phyloP scores from a whole-genome alignment of 225 moss, liverwort and hornwort species.

The Ulota crispa region DNA sequence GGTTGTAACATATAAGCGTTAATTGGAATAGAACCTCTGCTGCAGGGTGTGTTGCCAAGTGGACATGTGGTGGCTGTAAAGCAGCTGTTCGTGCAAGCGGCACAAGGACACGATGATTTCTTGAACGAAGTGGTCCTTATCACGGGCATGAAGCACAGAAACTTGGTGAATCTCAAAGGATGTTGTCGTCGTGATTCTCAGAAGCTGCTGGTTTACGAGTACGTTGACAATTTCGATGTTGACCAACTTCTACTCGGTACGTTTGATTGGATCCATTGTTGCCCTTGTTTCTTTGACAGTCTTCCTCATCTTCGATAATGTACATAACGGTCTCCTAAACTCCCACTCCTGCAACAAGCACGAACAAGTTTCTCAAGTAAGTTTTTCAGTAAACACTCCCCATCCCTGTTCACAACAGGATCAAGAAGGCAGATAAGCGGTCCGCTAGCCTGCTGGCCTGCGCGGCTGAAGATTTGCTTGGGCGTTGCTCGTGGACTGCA shows the following conservation, averaged over 20 bases:
- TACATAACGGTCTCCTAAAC: background rate
- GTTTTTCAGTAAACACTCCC: too few species aligned
- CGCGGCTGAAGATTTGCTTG: slow-evolving; percentile 22
- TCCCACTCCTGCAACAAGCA: background rate
- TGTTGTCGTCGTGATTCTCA: slow-evolving; percentile 20
- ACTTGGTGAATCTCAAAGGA: slow-evolving; percentile 26
- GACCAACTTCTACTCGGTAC: slow-evolving; percentile 15
- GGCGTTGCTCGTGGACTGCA: slow-evolving; percentile 29
- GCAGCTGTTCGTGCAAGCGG: slow-evolving; percentile 22
- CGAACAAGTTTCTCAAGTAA: too few species aligned
- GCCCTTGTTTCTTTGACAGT: background rate
- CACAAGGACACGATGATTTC: slow-evolving; percentile 24
- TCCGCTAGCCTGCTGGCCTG: slow-evolving; percentile 6
- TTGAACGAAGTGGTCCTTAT: slow-evolving; percentile 28
- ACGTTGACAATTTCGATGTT: slow-evolving; percentile 22
- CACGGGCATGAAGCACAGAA: slow-evolving; percentile 30
- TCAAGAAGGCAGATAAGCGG: background rate
- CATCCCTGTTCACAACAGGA: background rate
- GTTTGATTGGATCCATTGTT: background rate
- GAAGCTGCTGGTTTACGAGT: slow-evolving; percentile 23
- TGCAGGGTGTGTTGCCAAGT: slow-evolving; percentile 32
- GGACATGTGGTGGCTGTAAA: slow-evolving; percentile 33
- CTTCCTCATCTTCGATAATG: background rate
- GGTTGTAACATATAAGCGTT: background rate
- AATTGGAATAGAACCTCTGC: background rate